phyloP scores from a whole-genome alignment of 768 basidiomycete genomes.

The Calocybe indica region DNA sequence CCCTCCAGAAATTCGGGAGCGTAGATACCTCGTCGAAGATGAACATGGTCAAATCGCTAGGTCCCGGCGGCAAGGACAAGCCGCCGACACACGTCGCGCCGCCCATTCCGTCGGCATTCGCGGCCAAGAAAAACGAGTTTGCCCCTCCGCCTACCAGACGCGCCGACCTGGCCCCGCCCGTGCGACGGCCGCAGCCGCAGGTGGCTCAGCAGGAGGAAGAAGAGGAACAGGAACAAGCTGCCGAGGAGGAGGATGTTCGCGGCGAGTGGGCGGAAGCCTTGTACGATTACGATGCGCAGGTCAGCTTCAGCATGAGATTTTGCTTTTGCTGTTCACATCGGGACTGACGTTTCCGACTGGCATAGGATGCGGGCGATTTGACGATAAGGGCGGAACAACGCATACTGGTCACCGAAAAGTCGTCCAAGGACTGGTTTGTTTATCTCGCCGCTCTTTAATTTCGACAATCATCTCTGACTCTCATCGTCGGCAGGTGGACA shows the following conservation, averaged over 20 bases:
- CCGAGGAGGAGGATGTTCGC: too few relatives aligned
- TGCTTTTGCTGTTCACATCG: not conserved
- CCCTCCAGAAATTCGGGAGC: not conserved
- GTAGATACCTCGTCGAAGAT: not conserved
- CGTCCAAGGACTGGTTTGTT: slow-evolving; percentile 72
- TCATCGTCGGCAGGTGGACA: slow-evolving; percentile 50
- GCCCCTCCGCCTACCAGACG: slow-evolving; percentile 14
- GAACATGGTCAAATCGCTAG: not conserved
- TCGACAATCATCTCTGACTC: not conserved
- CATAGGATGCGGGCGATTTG: slow-evolving; percentile 67
- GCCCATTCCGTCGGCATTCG: slow-evolving; percentile 32
- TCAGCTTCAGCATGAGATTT: slow-evolving; percentile 15
- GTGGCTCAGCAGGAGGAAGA: slow-evolving; percentile 23
- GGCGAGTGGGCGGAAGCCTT: slow-evolving; percentile 74
- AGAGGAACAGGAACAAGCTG: slow-evolving; percentile 22
- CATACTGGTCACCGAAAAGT: slow-evolving; percentile 58
- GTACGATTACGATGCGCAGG: slow-evolving; percentile 69
- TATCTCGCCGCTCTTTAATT: slow-evolving; percentile 1
- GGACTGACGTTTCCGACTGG: not conserved
- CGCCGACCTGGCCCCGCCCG: slow-evolving; percentile 8
- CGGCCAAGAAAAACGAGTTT: slow-evolving; percentile 30
- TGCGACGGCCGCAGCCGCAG: slow-evolving; percentile 23
- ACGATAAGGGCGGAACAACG: slow-evolving; percentile 48
- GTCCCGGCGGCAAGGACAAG: not conserved
- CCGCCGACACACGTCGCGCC: slow-evolving; percentile 21